Evolutionary conservation across 176 grass and related monocot genomes (phyloP).

Genomic region (Carex scoparia): DNA sequence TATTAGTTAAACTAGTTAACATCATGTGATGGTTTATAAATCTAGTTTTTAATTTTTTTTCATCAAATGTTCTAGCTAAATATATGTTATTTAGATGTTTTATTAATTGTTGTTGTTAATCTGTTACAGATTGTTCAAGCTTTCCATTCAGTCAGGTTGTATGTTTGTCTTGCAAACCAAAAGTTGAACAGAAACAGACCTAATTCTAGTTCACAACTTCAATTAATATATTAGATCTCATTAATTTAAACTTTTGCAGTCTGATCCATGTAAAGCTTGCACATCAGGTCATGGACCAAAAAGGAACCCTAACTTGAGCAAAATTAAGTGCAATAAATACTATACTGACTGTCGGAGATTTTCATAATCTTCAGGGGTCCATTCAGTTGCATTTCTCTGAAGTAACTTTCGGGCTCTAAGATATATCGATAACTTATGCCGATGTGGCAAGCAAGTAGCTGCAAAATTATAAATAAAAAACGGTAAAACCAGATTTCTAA

Average conservation of each 20-base stretch:
- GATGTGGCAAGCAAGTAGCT: slow-evolving; percentile 56
- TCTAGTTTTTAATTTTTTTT: neutral
- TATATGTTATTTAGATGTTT: no score
- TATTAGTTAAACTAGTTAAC: no score
- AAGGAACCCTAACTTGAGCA: neutral
- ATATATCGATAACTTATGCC: slow-evolving; percentile 40
- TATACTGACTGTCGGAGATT: slow-evolving; percentile 36
- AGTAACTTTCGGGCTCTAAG: slow-evolving; percentile 43
- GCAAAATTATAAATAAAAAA: slow-evolving; percentile 23
- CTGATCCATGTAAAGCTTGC: neutral
- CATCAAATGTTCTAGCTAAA: neutral
- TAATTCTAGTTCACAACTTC: neutral
- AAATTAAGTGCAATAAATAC: neutral
- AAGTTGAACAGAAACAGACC: neutral
- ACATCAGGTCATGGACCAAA: neutral
- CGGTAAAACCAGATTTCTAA: neutral
- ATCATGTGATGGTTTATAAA: no score
- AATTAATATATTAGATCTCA: neutral
- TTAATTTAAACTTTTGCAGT: neutral
- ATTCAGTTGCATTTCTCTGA: slow-evolving; percentile 35
- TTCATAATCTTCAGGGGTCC: slow-evolving; percentile 59
- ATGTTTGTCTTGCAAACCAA: neutral
- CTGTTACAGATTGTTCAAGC: neutral
- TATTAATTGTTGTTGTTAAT: neutral
- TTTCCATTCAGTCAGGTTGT: neutral